phyloP scores from a whole-genome alignment of 108 stramenopile genomes.

The Pseudonitzschia multiseries region DNA sequence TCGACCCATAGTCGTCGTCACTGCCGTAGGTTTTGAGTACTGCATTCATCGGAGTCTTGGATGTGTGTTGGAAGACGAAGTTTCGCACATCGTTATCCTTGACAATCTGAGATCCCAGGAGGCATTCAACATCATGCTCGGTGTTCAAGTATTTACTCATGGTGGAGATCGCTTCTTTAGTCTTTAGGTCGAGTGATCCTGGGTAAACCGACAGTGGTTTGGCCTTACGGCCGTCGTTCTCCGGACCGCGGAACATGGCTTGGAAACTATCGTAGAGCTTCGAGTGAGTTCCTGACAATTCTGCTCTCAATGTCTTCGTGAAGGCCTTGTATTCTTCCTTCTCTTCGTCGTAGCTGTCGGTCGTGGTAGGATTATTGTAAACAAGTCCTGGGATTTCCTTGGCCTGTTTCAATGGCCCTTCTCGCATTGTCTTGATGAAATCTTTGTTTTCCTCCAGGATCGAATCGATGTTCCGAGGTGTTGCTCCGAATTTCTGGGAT shows the following conservation, averaged over 20 bases:
- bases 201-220: conserved; percentile 3
- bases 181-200: conserved; percentile 39
- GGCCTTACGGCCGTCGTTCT: neutral
- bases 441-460: conserved; percentile 9
- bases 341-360: conserved; percentile 20
- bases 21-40: neutral
- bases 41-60: neutral
- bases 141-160: conserved; percentile 44
- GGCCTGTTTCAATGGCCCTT: conserved; percentile 12
- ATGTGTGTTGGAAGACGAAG: neutral
- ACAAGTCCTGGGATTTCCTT: neutral
- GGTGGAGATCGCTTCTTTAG: conserved; percentile 33
- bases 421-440: neutral
- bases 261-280: conserved; percentile 41
- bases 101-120: conserved; percentile 40
- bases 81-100: conserved; percentile 35
- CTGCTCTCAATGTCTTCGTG: conserved; percentile 29
- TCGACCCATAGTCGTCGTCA: conserved; percentile 10
- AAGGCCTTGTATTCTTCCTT: conserved; percentile 35
- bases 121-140: conserved; percentile 24
- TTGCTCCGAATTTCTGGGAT: neutral
- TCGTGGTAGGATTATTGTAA: neutral
- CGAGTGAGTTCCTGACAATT: conserved; percentile 36
- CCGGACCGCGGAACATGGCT: conserved; percentile 11
- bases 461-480: neutral